Conservation (phyloP, 2,329 filamentous ascomycete genomes). For the Fusarium miscanthi region DNA sequence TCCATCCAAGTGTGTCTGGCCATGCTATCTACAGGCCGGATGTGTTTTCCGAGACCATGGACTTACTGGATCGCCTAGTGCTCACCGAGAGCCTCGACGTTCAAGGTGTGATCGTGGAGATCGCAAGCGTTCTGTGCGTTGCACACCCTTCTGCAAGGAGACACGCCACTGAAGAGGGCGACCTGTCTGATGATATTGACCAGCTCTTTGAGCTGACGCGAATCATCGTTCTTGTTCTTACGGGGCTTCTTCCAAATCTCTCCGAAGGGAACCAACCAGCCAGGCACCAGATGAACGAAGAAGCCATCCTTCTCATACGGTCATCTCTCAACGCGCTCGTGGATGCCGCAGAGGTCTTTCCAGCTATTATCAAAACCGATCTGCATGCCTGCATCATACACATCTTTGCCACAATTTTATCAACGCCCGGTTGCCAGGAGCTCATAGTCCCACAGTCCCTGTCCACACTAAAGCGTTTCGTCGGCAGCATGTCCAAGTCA, state of each 20-base stretch:
- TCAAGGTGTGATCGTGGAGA: slow-evolving; percentile 92
- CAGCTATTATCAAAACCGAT: slow-evolving; percentile 94
- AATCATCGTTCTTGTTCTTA: slow-evolving; percentile 93
- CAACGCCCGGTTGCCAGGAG: slow-evolving; percentile 84
- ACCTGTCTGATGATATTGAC: slow-evolving; percentile 95
- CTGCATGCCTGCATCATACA: slow-evolving; percentile 96
- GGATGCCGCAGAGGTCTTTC: slow-evolving; percentile 94
- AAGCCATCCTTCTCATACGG: slow-evolving; percentile 82
- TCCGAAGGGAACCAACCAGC: slow-evolving; percentile 73
- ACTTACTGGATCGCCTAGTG: slow-evolving; percentile 90
- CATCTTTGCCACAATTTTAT: slow-evolving; percentile 93
- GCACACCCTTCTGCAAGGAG: slow-evolving; percentile 87
- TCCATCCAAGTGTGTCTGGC: slow-evolving; percentile 93
- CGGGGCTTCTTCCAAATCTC: slow-evolving; percentile 86
- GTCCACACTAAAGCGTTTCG: slow-evolving; percentile 91
- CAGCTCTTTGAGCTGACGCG: slow-evolving; percentile 96
- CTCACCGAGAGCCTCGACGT: slow-evolving; percentile 91
- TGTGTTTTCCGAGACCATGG: slow-evolving; percentile 97
- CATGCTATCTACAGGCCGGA: slow-evolving; percentile 97
- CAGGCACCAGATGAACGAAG: slow-evolving; percentile 85
- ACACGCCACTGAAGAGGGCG: slow-evolving; percentile 69
- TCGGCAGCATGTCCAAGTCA: slow-evolving; percentile 75
- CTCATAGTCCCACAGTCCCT: slow-evolving; percentile 90
- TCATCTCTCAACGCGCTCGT: slow-evolving; percentile 88
- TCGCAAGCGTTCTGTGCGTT: slow-evolving; percentile 88